phyloP scores from a whole-genome alignment of 1,139 yeast genomes.

The Yamadazyma aaseri region DNA sequence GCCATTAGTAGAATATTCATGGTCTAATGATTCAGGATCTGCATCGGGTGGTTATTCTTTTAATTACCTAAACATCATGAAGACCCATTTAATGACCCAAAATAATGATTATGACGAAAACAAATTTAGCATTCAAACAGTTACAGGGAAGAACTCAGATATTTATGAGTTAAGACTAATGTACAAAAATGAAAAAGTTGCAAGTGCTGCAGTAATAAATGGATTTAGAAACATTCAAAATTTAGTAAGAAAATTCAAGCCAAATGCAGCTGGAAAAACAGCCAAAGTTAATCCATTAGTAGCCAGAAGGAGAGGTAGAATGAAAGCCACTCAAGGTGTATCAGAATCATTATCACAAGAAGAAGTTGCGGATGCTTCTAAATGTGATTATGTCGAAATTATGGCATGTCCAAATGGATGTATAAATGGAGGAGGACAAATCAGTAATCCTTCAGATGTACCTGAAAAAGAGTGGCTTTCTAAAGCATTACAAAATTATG shows the following conservation, averaged over 20 bases:
- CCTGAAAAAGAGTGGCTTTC: constrained; percentile 44
- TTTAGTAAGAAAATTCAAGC: constrained; percentile 77
- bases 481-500: constrained; percentile 30
- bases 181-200: constrained; percentile 39
- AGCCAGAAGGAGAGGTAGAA: constrained; percentile 41
- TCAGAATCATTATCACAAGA: constrained; percentile 26
- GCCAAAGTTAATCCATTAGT: constrained; percentile 31
- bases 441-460: constrained; percentile 45
- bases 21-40: constrained; percentile 79
- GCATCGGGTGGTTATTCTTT: constrained; percentile 86
- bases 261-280: constrained; percentile 18
- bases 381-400: constrained; percentile 83
- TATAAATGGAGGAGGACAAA: constrained; percentile 95
- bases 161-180: constrained; percentile 63
- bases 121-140: constrained; percentile 22
- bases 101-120: constrained; percentile 20
- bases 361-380: constrained; percentile 56
- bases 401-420: constrained; percentile 99
- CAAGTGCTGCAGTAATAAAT: constrained; percentile 75
- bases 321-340: constrained; percentile 12
- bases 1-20: constrained; percentile 57
- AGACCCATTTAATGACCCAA: constrained; percentile 25
- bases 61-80: constrained; percentile 50
- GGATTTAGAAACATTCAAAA: constrained; percentile 96
- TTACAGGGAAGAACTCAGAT: constrained; percentile 74